A percentile compares a stretch with the other conserved stretches of the same genome.
Evolutionary conservation across 371 early-diverging fungal species (phyloP).

Genomic region (Mucor sp.): DNA sequence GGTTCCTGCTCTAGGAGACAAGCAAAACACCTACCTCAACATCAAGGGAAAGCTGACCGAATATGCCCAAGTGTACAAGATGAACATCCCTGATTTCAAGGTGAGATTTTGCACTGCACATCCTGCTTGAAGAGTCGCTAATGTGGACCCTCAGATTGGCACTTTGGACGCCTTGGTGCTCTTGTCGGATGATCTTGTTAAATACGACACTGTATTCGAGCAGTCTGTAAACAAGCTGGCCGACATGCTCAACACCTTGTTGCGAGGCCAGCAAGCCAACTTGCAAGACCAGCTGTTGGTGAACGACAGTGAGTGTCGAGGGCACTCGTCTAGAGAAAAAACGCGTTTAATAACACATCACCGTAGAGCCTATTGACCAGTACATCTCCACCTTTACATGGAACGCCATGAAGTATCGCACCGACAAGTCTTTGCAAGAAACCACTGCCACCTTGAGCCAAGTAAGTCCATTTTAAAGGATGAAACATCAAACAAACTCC

Average conservation of each 20-base stretch:
- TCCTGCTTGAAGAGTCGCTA: neutral
- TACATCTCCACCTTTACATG: conserved; percentile 87
- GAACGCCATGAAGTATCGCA: conserved; percentile 96
- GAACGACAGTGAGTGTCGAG: conserved; percentile 73
- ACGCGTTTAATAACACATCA: neutral
- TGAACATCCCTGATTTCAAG: conserved; percentile 60
- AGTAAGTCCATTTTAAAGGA: conserved; percentile 24
- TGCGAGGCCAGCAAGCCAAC: conserved; percentile 41
- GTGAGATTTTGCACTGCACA: conserved; percentile 16
- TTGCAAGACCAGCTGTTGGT: conserved; percentile 65
- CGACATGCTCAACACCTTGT: conserved; percentile 74
- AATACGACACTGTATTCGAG: conserved; percentile 81
- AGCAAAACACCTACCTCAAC: conserved; percentile 47
- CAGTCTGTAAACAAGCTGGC: conserved; percentile 75
- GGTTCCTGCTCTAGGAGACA: conserved; percentile 52
- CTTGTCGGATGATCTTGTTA: conserved; percentile 91
- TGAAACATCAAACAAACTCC: conserved; percentile 4
- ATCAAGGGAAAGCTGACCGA: conserved; percentile 46
- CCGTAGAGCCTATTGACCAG: conserved; percentile 76
- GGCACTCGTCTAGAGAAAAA: neutral
- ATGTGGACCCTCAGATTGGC: conserved; percentile 71
- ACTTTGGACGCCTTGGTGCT: conserved; percentile 90
- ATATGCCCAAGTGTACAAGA: conserved; percentile 42
- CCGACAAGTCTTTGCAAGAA: conserved; percentile 89
- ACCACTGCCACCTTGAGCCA: conserved; percentile 71